Percentiles rank a stretch among this genome's conserved stretches.
Evolutionary conservation across 2,329 filamentous ascomycete genomes (phyloP).

Genomic region (Phialophora chinensis): DNA sequence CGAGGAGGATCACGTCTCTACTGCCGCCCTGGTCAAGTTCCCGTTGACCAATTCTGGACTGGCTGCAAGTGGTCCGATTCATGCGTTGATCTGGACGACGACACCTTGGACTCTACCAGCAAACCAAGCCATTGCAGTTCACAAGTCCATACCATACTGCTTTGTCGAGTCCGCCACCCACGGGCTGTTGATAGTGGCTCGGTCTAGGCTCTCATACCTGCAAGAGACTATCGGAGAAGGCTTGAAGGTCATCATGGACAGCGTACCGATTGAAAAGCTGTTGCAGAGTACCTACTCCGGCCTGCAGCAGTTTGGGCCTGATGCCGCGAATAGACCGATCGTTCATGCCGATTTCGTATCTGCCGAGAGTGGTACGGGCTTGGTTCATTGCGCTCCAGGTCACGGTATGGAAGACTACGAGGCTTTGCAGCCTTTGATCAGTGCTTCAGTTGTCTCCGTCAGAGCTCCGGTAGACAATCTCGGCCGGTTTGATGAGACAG

Average conservation of each 20-base stretch:
- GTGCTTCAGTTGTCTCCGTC: conserved; percentile 30
- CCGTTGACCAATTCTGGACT: conserved; percentile 57
- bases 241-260: conserved; percentile 43
- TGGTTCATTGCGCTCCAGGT: conserved; percentile 94
- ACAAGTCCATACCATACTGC: conserved; percentile 74
- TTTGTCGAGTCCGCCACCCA: conserved; percentile 65
- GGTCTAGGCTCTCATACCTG: conserved; percentile 68
- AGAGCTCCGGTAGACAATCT: conserved; percentile 79
- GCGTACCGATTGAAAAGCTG: conserved; percentile 70
- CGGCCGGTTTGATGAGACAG: conserved; percentile 80
- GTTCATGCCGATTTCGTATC: conserved; percentile 89
- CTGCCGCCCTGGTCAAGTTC: conserved; percentile 74
- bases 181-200: conserved; percentile 72
- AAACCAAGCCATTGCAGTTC: conserved; percentile 86
- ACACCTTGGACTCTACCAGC: conserved; percentile 97
- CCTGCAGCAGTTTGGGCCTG: conserved; percentile 70
- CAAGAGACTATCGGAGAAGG: conserved; percentile 58
- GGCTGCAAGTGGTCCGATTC: conserved; percentile 59
- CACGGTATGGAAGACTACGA: conserved; percentile 98
- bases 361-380: conserved; percentile 84
- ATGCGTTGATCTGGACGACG: conserved; percentile 96
- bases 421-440: conserved; percentile 57
- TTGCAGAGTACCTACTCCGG: conserved; percentile 66
- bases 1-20: conserved; percentile 65
- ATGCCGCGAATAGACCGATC: conserved; percentile 68